Percentiles rank a stretch among this genome's conserved stretches.
These are phyloP conservation scores for Alloteropsis semialata DNA, from an alignment of 176 grass and related monocot species.

Conservation along the genomic window DNA sequence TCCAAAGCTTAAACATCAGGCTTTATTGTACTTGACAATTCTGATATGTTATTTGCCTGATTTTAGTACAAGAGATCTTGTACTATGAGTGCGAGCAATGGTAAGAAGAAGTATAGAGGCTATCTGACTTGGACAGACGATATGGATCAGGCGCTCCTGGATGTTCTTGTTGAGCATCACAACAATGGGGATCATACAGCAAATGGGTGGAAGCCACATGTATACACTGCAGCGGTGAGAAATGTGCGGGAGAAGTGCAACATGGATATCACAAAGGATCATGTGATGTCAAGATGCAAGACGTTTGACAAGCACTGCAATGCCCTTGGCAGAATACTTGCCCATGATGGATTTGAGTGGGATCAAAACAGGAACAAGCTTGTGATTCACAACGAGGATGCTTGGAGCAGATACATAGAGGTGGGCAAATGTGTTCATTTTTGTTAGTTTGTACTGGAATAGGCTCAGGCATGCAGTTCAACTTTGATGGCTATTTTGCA, in stretches of 20 bases:
- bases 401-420: constrained; percentile 19
- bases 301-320: constrained; percentile 39
- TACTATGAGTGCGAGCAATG: not conserved
- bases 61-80: not conserved
- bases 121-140: constrained; percentile 31
- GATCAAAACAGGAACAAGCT: constrained; percentile 20
- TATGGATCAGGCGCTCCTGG: constrained; percentile 27
- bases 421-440: not conserved
- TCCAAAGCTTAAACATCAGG: not conserved
- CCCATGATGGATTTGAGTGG: constrained; percentile 24
- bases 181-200: constrained; percentile 14
- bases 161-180: constrained; percentile 28
- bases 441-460: not conserved
- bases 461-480: not conserved
- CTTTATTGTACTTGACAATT: not conserved
- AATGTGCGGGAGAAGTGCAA: constrained; percentile 22
- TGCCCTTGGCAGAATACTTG: constrained; percentile 7
- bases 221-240: not conserved
- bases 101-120: not conserved
- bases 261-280: constrained; percentile 23
- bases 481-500: constrained; percentile 18
- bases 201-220: constrained; percentile 27
- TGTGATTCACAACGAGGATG: constrained; percentile 26
- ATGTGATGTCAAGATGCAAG: constrained; percentile 32
- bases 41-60: not conserved